Base-by-base conservation (phyloP, 768 basidiomycete genomes). In the Pulveroboletus sp. region DNA sequence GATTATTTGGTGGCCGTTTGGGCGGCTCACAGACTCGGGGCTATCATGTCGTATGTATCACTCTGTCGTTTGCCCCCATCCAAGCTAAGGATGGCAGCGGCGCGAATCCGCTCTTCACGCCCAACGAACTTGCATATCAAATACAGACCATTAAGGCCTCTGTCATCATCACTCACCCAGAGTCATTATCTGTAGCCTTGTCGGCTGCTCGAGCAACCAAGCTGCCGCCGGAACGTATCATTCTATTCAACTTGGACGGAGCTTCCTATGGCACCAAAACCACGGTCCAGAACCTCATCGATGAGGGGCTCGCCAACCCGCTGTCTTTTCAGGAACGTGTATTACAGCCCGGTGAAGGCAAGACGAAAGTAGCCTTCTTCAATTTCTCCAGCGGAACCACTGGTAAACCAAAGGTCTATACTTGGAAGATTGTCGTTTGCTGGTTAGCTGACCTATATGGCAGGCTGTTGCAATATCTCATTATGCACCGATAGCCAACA, bases 311-410 rank as follows among this genome's bases (percentile, higher is more conserved):
- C 4, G 59, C 63, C 3, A 60, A 62, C 34, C 60, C 65, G 2
- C 53, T 65, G 1, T 45, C 61, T 10, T 85, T 78, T 50, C 66
- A 65, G 6, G 85, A 87, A 61, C 70, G 75, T 24, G 72, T 55
- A 31, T 64, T 89, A 35, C 62, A 51, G 4, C 72, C 74, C 0
- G 82, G 83, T 2, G 87, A 89, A 66, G 85, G 71, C 16, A 85
- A 73, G 65, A 82, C 76, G 11, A 89, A 85, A 60, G 60, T 88
- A 13, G 87, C 87, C 0, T 80, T 87, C 51, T 66, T 87, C 23
- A 81, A 76, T 59, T 88, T 88, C 60, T 87, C 85, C 0, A 87
- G 85, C 19, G 84, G 84, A 20, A 90, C 87, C 0, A 90, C 87
- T 2, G 87, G 87, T 1, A 78, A 71, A 51, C 87, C 87, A 0